A percentile compares a stretch with the other conserved stretches of the same genome.
These are phyloP conservation scores for Tardiomyces digboiensis DNA, from an alignment of 1,139 yeast species.

Conservation along the genomic window DNA sequence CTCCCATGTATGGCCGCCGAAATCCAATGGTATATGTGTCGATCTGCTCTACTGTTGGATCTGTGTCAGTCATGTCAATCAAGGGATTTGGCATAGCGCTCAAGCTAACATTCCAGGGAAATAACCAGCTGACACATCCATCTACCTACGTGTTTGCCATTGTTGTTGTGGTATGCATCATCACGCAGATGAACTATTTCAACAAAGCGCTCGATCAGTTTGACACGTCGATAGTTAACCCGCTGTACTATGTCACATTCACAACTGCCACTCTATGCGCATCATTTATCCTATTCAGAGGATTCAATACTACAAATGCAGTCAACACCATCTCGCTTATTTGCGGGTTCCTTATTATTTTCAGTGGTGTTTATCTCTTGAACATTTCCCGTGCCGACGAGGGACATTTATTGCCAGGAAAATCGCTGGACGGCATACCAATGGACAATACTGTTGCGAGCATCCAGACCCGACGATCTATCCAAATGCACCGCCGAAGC, in stretches of 20 bases:
- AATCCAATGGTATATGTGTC: conserved; percentile 89
- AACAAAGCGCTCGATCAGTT: conserved; percentile 91
- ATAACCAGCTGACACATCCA: conserved; percentile 78
- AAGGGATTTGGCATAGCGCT: conserved; percentile 92
- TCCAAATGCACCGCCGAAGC: conserved; percentile 29
- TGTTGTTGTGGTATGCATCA: conserved; percentile 72
- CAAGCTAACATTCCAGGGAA: conserved; percentile 78
- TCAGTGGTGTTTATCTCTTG: conserved; percentile 77
- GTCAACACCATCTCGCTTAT: conserved; percentile 78
- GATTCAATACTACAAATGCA: conserved; percentile 76
- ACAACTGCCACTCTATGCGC: conserved; percentile 85
- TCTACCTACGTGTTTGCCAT: conserved; percentile 75
- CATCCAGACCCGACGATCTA: conserved; percentile 54
- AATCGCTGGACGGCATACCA: conserved; percentile 64
- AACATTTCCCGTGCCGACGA: conserved; percentile 63
- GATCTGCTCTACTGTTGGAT: conserved; percentile 85
- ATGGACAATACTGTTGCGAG: conserved; percentile 83
- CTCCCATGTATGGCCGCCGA: conserved; percentile 69
- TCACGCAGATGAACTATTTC: conserved; percentile 90
- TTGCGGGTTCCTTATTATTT: conserved; percentile 80
- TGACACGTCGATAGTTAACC: conserved; percentile 88
- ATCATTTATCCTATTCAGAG: conserved; percentile 76
- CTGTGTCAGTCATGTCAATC: conserved; percentile 85
- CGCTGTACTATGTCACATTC: conserved; percentile 83
- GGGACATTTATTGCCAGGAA: conserved; percentile 37